These are phyloP conservation scores for Diaporthe ilicicola DNA, from an alignment of 2,329 filamentous ascomycete species.

Conservation along the genomic window DNA sequence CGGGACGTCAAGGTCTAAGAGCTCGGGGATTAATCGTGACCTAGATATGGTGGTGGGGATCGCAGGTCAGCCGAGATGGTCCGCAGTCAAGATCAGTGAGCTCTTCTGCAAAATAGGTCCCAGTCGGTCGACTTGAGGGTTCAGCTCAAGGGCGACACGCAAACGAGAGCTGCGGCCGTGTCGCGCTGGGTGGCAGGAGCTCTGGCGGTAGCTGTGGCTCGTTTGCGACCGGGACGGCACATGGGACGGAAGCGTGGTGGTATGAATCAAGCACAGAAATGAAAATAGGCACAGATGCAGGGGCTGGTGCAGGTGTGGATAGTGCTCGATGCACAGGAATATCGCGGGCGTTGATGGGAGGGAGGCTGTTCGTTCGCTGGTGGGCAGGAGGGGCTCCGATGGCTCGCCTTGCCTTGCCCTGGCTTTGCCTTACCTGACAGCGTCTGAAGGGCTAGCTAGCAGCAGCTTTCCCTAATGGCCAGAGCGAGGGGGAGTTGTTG, in stretches of 20 bases:
- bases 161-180: conserved; percentile 9
- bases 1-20: conserved; percentile 21
- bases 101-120: not conserved
- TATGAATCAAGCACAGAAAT: conserved; percentile 9
- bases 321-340: conserved; percentile 19
- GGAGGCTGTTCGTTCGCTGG: conserved; percentile 22
- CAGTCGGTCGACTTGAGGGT: not conserved
- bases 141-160: not conserved
- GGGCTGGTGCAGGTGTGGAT: not conserved
- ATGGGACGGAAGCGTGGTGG: conserved; percentile 12
- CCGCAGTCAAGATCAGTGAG: not conserved
- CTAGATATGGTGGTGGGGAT: conserved; percentile 8
- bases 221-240: conserved; percentile 13
- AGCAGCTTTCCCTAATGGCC: conserved; percentile 11
- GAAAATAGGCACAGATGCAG: not conserved
- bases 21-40: conserved; percentile 20
- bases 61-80: conserved; percentile 22
- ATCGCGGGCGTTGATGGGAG: conserved; percentile 23
- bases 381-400: conserved; percentile 28
- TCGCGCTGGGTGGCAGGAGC: conserved; percentile 9
- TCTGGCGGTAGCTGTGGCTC: conserved; percentile 20
- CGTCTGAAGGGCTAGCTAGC: conserved; percentile 25
- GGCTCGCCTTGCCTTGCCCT: conserved; percentile 17
- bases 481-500: conserved; percentile 9
- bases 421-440: conserved; percentile 20